A percentile compares a stretch with the other conserved stretches of the same genome.
Evolutionary conservation across 2,329 filamentous ascomycete genomes (phyloP).

Genomic region (Sporothrix pallida): DNA sequence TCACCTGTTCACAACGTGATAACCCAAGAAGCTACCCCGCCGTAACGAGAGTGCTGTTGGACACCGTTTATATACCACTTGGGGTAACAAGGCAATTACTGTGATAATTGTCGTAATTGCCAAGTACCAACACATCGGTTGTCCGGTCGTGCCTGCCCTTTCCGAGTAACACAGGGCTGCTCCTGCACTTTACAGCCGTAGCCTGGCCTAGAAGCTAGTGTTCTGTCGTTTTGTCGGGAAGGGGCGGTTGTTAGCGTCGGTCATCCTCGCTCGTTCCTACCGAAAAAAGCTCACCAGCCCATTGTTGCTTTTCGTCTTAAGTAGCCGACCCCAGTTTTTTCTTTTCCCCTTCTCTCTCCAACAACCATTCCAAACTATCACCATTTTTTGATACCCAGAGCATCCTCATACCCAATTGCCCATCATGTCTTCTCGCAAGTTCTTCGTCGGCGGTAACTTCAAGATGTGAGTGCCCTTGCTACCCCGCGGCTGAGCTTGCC

Average conservation of each 20-base stretch:
- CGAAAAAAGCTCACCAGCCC: slow-evolving; percentile 35
- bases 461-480: slow-evolving; percentile 76
- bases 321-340: background rate
- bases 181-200: slow-evolving; percentile 4
- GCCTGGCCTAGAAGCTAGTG: background rate
- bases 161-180: slow-evolving; percentile 15
- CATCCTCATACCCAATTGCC: slow-evolving; percentile 42
- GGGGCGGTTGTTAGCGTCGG: slow-evolving; percentile 28
- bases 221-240: slow-evolving; percentile 25
- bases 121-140: slow-evolving; percentile 2
- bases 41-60: background rate
- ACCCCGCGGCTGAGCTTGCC: slow-evolving; percentile 29
- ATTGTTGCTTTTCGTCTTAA: slow-evolving; percentile 9
- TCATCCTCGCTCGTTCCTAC: slow-evolving; percentile 20
- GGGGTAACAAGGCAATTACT: background rate
- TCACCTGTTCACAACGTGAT: slow-evolving; percentile 25
- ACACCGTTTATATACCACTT: background rate
- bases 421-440: slow-evolving; percentile 87
- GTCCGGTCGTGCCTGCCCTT: slow-evolving; percentile 19
- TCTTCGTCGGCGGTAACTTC: slow-evolving; percentile 99
- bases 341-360: background rate
- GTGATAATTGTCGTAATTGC: background rate
- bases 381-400: slow-evolving; percentile 22
- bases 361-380: slow-evolving; percentile 12
- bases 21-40: slow-evolving; percentile 12